phyloP scores from a whole-genome alignment of 169 alveolate genomes.

The Perkinsus olseni region DNA sequence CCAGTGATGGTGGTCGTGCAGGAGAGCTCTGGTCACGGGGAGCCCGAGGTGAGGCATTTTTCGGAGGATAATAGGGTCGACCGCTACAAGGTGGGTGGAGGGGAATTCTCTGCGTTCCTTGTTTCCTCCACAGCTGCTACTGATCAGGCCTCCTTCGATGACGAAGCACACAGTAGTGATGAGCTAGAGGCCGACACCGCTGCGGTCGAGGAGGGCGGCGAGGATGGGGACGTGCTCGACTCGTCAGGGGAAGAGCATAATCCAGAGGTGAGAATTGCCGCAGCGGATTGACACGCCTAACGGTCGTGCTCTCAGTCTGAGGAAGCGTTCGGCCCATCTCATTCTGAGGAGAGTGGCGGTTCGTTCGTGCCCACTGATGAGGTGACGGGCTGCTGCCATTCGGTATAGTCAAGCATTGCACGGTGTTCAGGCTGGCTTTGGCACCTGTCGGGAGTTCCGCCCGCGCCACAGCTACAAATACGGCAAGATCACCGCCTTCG shows the following conservation, averaged over 20 bases:
- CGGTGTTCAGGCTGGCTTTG: neutral
- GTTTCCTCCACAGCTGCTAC: neutral
- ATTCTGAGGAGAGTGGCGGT: neutral
- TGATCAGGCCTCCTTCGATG: neutral
- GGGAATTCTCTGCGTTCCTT: neutral
- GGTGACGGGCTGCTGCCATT: neutral
- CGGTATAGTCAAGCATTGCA: neutral
- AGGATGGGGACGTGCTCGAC: neutral
- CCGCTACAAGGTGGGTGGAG: neutral
- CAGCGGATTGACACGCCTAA: too few species aligned
- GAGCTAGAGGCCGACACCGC: neutral
- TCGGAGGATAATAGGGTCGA: neutral
- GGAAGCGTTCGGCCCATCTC: too few species aligned
- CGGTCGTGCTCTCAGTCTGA: too few species aligned
- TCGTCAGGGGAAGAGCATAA: neutral
- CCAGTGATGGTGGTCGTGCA: neutral
- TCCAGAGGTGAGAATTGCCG: too few species aligned
- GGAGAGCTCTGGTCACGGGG: neutral
- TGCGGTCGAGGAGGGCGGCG: neutral
- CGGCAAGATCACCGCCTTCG: neutral
- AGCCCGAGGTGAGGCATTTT: neutral
- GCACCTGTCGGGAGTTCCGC: neutral
- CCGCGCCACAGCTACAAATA: neutral
- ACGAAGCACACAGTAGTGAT: neutral
- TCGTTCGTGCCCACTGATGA: neutral